phyloP scores from a whole-genome alignment of 2,329 filamentous ascomycete species.

The Aureobasidium sp. region DNA sequence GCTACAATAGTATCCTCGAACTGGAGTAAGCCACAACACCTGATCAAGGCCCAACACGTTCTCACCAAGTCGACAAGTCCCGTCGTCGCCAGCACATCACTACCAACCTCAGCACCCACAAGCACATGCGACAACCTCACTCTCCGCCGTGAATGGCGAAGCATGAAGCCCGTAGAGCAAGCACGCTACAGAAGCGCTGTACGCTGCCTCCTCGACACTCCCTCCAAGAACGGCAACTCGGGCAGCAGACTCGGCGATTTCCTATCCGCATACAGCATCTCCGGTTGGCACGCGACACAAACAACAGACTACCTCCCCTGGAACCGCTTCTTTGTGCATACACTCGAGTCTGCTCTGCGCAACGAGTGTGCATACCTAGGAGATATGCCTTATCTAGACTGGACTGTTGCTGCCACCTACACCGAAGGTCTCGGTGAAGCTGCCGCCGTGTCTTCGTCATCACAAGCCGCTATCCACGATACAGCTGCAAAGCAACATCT shows the following conservation, averaged over 20 bases:
- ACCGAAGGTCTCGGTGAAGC: constrained; percentile 17
- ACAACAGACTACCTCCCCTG: constrained; percentile 19
- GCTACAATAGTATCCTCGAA: constrained; percentile 4
- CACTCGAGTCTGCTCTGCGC: constrained; percentile 19
- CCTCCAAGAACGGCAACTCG: constrained; percentile 14
- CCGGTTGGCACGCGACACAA: constrained; percentile 17
- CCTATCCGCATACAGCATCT: constrained; percentile 17
- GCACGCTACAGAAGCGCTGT: constrained; percentile 19
- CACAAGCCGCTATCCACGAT: constrained; percentile 16
- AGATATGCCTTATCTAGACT: constrained; percentile 20
- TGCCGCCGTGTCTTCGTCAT: constrained; percentile 12
- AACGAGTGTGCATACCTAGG: constrained; percentile 19
- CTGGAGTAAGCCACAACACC: neutral
- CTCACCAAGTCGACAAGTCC: neutral
- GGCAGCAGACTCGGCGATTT: constrained; percentile 21
- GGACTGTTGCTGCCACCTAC: constrained; percentile 17
- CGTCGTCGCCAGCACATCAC: neutral
- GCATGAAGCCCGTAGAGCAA: constrained; percentile 15
- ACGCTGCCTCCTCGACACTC: constrained; percentile 17
- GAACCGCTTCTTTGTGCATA: constrained; percentile 21
- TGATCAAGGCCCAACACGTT: neutral
- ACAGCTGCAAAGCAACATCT: constrained; percentile 1
- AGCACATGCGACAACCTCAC: constrained; percentile 7
- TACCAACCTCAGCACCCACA: constrained; percentile 4
- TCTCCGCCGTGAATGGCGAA: constrained; percentile 19